phyloP scores from a whole-genome alignment of 163 green algal genomes.

The Volvox carteri region DNA sequence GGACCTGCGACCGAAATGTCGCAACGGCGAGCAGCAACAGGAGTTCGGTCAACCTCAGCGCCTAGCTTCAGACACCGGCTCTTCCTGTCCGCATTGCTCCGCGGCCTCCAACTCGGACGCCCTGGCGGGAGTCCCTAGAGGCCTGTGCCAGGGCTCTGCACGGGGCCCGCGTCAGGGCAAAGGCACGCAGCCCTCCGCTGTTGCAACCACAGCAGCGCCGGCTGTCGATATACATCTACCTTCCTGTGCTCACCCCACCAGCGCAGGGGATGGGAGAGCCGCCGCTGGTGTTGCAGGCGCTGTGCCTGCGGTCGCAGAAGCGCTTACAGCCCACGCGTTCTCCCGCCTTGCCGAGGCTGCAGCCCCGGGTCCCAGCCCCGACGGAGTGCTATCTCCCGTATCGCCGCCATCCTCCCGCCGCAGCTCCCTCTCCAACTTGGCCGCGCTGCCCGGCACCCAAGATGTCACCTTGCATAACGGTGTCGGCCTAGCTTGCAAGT shows the following conservation, averaged over 20 bases:
- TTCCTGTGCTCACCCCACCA: no score
- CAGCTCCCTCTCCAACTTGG: not conserved
- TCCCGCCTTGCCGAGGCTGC: not conserved
- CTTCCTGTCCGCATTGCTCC: not conserved
- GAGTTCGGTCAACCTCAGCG: not conserved
- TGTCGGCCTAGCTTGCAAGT: not conserved
- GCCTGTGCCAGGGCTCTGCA: no score
- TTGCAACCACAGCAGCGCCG: not conserved
- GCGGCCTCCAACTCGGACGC: not conserved
- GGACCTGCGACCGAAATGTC: conserved; percentile 6
- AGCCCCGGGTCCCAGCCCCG: not conserved
- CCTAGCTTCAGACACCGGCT: not conserved
- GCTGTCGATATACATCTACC: no score
- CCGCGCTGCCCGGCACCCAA: not conserved
- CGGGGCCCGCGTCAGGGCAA: no score
- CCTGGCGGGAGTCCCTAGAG: no score
- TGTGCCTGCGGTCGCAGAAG: not conserved
- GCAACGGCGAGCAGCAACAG: not conserved
- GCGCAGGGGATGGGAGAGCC: not conserved
- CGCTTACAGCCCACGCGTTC: not conserved
- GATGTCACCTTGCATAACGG: not conserved
- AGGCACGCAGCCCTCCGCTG: not conserved
- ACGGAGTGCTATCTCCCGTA: conserved; percentile 22
- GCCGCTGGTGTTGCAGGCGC: not conserved
- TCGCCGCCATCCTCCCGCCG: conserved; percentile 13